phyloP scores from a whole-genome alignment of 768 basidiomycete species.

The Leucocoprinus birnbaumii region DNA sequence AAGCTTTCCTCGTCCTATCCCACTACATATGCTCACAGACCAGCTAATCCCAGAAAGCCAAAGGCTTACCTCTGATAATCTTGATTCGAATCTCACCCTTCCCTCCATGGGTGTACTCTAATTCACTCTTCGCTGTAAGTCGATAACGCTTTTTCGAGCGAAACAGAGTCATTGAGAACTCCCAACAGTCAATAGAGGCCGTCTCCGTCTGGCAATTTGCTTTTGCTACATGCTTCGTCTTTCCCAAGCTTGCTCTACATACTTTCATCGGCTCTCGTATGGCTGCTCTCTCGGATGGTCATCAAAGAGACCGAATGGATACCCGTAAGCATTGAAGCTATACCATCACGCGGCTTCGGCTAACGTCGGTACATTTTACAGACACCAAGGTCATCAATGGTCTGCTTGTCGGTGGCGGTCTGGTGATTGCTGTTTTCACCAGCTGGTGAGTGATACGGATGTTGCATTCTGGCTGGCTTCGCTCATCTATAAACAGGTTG shows the following conservation, averaged over 20 bases:
- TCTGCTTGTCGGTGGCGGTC: conserved; percentile 53
- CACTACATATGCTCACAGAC: too few species aligned
- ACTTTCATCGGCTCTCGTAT: conserved; percentile 79
- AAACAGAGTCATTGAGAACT: background rate
- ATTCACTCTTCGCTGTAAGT: conserved; percentile 73
- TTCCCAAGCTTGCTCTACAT: conserved; percentile 70
- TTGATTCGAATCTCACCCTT: conserved; percentile 80
- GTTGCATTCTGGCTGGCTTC: conserved; percentile 6
- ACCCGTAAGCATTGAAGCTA: conserved; percentile 42
- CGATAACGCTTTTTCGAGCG: background rate
- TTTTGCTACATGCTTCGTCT: conserved; percentile 65
- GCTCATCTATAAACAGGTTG: conserved; percentile 32
- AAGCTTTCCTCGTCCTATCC: conserved; percentile 21
- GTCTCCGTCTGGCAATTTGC: conserved; percentile 77
- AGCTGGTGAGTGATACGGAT: conserved; percentile 53
- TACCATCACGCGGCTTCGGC: background rate
- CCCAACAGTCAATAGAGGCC: conserved; percentile 61
- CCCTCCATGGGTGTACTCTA: conserved; percentile 89
- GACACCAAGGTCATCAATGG: conserved; percentile 67
- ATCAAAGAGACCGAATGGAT: conserved; percentile 74
- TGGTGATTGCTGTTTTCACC: conserved; percentile 53
- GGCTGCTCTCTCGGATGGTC: conserved; percentile 72
- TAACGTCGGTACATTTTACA: conserved; percentile 23
- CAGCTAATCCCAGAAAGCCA: conserved; percentile 45
- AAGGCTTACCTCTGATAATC: conserved; percentile 79